A percentile compares a stretch with the other conserved stretches of the same genome.
These are phyloP conservation scores for Phytophthora multivora DNA, from an alignment of 352 stramenopile genomes.

Conservation along the genomic window DNA sequence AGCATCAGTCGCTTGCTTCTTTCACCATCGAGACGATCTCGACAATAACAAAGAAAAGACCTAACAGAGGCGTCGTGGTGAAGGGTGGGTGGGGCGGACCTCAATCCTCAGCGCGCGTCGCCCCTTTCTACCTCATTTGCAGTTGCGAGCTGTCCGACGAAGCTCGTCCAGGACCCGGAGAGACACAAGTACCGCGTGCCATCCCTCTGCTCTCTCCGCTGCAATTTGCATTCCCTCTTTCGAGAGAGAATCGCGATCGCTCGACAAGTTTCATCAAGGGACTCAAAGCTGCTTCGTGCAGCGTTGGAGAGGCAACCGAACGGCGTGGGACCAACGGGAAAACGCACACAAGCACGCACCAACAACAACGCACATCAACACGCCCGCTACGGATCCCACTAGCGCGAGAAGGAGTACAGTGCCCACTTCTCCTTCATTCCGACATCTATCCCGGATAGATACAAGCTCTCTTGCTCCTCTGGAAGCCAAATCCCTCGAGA, in stretches of 20 bases:
- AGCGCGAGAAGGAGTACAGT: constrained; percentile 20
- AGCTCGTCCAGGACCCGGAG: constrained; percentile 6
- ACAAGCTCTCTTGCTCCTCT: constrained; percentile 12
- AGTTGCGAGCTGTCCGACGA: constrained; percentile 34
- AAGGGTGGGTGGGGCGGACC: constrained; percentile 28
- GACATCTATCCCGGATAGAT: constrained; percentile 32
- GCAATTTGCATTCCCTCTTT: constrained; percentile 33
- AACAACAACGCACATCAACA: constrained; percentile 27
- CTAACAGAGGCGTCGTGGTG: constrained; percentile 15
- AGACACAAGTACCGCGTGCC: constrained; percentile 13
- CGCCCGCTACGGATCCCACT: constrained; percentile 18
- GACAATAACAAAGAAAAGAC: constrained; percentile 32
- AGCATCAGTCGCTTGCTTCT: constrained; percentile 22
- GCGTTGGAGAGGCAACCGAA: constrained; percentile 7
- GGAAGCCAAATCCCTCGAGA: constrained; percentile 1
- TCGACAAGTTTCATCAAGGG: constrained; percentile 10
- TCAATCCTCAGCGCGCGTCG: constrained; percentile 24
- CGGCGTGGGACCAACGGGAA: constrained; percentile 22
- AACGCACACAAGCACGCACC: constrained; percentile 18
- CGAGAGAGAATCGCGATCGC: constrained; percentile 11
- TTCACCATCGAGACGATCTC: constrained; percentile 23
- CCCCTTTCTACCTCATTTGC: constrained; percentile 37
- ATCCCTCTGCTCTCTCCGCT: constrained; percentile 25
- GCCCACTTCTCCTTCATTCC: constrained; percentile 30
- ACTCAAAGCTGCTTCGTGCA: constrained; percentile 3